A percentile compares a stretch with the other conserved stretches of the same genome.
phyloP scores from a whole-genome alignment of 257 asterid species.

The Penstemon eatonii region DNA sequence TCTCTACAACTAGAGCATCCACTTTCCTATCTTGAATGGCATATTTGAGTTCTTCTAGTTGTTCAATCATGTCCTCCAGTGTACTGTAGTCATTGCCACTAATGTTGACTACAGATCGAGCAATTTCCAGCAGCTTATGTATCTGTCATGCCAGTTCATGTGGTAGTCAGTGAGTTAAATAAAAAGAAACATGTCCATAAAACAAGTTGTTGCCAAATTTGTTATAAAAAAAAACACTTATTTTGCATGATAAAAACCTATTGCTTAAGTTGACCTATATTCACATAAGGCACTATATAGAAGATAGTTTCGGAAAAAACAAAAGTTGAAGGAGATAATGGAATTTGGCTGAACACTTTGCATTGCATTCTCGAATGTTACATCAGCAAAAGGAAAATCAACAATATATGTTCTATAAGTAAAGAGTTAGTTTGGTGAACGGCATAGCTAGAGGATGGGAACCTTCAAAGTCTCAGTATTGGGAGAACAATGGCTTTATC shows the following conservation, averaged over 20 bases:
- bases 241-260: constrained; percentile 8
- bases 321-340: neutral
- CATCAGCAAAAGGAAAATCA: neutral
- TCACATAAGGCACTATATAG: constrained; percentile 2
- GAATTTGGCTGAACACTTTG: constrained; percentile 17
- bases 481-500: neutral
- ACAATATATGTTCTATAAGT: neutral
- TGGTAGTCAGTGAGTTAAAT: constrained; percentile 32
- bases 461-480: neutral
- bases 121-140: constrained; percentile 73
- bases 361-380: constrained; percentile 6
- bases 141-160: constrained; percentile 61
- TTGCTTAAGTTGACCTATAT: constrained; percentile 19
- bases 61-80: constrained; percentile 76
- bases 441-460: constrained; percentile 19
- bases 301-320: constrained; percentile 17
- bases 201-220: constrained; percentile 7
- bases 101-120: constrained; percentile 67
- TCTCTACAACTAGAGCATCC: constrained; percentile 98
- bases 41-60: constrained; percentile 79
- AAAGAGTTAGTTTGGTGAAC: neutral
- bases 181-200: constrained; percentile 19
- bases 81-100: constrained; percentile 72
- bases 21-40: constrained; percentile 89
- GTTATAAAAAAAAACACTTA: constrained; percentile 1